A percentile compares a stretch with the other conserved stretches of the same genome.
Conservation (phyloP, 345 rosid species). For the Dipteronia dyeriana region DNA sequence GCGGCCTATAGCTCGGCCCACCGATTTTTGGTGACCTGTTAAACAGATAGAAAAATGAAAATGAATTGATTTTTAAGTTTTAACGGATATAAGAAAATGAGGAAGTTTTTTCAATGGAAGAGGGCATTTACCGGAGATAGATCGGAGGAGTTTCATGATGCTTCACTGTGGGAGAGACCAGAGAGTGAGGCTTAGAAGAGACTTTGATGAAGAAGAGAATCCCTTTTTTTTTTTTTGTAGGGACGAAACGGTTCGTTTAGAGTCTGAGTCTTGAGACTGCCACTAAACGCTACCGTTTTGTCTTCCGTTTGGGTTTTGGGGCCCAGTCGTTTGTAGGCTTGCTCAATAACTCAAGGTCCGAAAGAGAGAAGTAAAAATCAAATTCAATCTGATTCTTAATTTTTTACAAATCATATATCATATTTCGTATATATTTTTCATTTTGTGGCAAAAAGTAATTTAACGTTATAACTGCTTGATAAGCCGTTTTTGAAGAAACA, state of each 20-base stretch:
- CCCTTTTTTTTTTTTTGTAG: neutral
- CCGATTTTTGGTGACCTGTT: constrained; percentile 45
- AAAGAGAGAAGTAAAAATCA: too few relatives aligned
- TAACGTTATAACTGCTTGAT: too few relatives aligned
- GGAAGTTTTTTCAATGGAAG: neutral
- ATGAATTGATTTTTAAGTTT: neutral
- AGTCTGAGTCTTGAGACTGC: neutral
- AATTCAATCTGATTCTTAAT: too few relatives aligned
- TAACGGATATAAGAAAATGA: neutral
- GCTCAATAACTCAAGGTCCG: too few relatives aligned
- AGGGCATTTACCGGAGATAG: constrained; percentile 33
- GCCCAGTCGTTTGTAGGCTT: too few relatives aligned
- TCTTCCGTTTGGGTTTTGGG: neutral
- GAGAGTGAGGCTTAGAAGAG: neutral
- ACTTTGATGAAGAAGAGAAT: neutral
- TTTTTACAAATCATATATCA: too few relatives aligned
- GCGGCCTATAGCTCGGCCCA: constrained; percentile 47
- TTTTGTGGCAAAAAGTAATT: too few relatives aligned
- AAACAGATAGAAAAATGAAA: neutral
- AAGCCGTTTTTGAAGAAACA: too few relatives aligned
- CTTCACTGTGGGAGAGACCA: neutral
- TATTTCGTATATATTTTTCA: too few relatives aligned
- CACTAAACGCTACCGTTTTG: neutral
- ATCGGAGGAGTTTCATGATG: constrained; percentile 60
- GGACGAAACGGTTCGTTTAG: neutral